These are phyloP conservation scores for Breynia disticha DNA, from an alignment of 441 rosid genomes.

Conservation along the genomic window DNA sequence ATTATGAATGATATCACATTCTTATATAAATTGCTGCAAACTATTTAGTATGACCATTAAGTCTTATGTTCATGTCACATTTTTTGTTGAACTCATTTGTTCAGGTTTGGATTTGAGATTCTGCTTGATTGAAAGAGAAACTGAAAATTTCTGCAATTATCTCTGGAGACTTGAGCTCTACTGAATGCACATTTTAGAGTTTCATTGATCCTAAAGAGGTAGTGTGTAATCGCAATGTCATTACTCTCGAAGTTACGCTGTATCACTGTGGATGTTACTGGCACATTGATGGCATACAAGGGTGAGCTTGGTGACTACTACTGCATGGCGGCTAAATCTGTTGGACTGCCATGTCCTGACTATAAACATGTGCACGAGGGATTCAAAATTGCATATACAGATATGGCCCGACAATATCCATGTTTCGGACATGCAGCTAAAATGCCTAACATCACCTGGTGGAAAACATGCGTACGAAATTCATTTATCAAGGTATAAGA, in stretches of 20 bases:
- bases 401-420: slow-evolving; percentile 79
- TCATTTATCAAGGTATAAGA: slow-evolving; percentile 61
- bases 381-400: slow-evolving; percentile 78
- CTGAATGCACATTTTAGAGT: neutral
- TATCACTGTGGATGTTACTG: slow-evolving; percentile 92
- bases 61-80: too few relatives aligned
- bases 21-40: too few relatives aligned
- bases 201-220: neutral
- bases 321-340: slow-evolving; percentile 95
- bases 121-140: neutral
- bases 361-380: slow-evolving; percentile 85
- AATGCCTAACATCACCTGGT: slow-evolving; percentile 85
- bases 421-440: slow-evolving; percentile 80
- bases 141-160: neutral
- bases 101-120: neutral
- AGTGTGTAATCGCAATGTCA: slow-evolving; percentile 28
- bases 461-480: slow-evolving; percentile 82
- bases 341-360: slow-evolving; percentile 92
- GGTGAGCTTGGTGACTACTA: slow-evolving; percentile 99
- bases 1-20: too few relatives aligned
- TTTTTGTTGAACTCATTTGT: neutral
- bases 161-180: neutral
- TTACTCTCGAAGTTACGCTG: slow-evolving; percentile 61
- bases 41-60: too few relatives aligned
- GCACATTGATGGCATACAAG: slow-evolving; percentile 90